Conservation (phyloP, 2,329 filamentous ascomycete species). For the Calonectria pauciramosa region DNA sequence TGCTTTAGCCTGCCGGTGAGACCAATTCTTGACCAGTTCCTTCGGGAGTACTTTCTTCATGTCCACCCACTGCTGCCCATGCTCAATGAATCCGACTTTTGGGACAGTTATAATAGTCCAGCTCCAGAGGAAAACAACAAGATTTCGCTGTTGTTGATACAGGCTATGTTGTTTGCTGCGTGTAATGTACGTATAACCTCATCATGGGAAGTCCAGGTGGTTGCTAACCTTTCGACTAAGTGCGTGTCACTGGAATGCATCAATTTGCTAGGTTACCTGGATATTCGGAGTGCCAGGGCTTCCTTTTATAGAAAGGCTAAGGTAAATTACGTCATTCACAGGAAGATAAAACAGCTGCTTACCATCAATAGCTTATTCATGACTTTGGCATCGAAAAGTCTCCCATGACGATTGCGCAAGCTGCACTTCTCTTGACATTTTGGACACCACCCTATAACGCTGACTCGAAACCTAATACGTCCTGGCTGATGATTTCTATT, state of each 20-base stretch:
- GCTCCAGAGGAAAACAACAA: not conserved
- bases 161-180: not conserved
- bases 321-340: not conserved
- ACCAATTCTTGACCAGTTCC: not conserved
- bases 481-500: slow-evolving; percentile 7
- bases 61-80: slow-evolving; percentile 8
- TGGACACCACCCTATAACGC: slow-evolving; percentile 6
- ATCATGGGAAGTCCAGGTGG: too few species aligned
- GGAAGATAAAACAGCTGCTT: not conserved
- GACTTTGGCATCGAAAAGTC: not conserved
- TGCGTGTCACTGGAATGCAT: not conserved
- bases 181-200: not conserved
- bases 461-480: slow-evolving; percentile 8
- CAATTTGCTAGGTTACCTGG: not conserved
- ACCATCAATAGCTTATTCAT: not conserved
- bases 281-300: slow-evolving; percentile 18
- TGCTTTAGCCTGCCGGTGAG: not conserved
- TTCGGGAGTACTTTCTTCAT: slow-evolving; percentile 11
- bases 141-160: not conserved
- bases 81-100: slow-evolving; percentile 3
- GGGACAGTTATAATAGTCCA: slow-evolving; percentile 1
- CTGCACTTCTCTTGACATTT: not conserved
- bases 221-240: not conserved
- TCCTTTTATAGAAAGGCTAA: slow-evolving; percentile 14
- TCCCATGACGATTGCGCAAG: not conserved